These are phyloP conservation scores for Berkeleyomyces basicola DNA, from an alignment of 2,329 filamentous ascomycete genomes.

Conservation along the genomic window DNA sequence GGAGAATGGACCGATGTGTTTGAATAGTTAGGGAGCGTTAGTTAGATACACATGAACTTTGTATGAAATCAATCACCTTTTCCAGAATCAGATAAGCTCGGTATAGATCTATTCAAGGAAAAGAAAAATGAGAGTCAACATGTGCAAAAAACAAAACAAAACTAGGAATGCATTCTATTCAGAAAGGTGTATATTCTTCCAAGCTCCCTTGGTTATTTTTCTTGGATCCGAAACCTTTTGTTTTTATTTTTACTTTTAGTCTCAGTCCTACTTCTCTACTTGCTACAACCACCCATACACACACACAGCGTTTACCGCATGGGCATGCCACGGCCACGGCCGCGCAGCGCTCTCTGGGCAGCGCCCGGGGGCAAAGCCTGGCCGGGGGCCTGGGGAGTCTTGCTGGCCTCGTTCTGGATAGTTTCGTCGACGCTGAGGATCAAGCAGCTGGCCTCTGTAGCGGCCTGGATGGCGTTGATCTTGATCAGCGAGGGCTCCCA, in stretches of 20 bases:
- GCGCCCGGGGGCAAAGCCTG: conserved; percentile 62
- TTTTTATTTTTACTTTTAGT: background rate
- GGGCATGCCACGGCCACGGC: conserved; percentile 78
- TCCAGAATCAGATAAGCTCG: too few relatives aligned
- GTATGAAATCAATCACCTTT: too few relatives aligned
- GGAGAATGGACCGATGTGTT: too few relatives aligned
- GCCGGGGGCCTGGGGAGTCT: conserved; percentile 63
- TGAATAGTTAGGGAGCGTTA: background rate
- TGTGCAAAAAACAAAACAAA: background rate
- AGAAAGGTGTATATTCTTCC: conserved; percentile 7
- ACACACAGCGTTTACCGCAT: conserved; percentile 39
- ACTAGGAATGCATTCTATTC: conserved; percentile 4
- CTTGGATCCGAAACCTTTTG: background rate
- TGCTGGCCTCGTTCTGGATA: conserved; percentile 92
- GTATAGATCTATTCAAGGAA: background rate
- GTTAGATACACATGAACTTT: background rate
- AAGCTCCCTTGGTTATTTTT: conserved; percentile 12
- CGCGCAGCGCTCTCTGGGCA: conserved; percentile 73
- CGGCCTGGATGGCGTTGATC: conserved; percentile 91
- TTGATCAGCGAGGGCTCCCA: conserved; percentile 97
- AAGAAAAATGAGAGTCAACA: background rate
- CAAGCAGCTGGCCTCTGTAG: conserved; percentile 85
- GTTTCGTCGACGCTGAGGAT: conserved; percentile 97
- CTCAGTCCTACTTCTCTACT: background rate
- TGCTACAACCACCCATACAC: background rate